These are phyloP conservation scores for Lachnellula hyalina DNA, from an alignment of 2,329 filamentous ascomycete genomes.

Conservation along the genomic window DNA sequence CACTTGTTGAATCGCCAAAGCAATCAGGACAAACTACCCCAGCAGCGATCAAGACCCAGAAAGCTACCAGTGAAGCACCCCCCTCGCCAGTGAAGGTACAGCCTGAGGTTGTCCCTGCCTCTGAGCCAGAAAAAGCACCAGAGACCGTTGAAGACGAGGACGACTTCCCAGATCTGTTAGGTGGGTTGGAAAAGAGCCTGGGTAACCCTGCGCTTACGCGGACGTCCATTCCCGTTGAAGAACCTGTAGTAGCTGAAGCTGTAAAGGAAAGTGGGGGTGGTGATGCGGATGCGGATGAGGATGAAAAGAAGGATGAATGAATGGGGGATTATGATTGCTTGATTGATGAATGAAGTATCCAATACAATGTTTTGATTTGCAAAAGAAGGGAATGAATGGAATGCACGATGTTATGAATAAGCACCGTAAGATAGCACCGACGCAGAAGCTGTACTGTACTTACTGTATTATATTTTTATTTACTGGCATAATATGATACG, in stretches of 20 bases:
- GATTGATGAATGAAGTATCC: too few species aligned
- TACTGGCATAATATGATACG: too few species aligned
- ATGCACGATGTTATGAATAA: too few species aligned
- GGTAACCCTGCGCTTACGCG: conserved; percentile 4
- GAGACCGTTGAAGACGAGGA: conserved; percentile 12
- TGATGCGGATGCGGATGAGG: too few species aligned
- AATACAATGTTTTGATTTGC: too few species aligned
- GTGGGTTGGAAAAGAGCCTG: conserved; percentile 25
- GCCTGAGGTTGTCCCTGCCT: neutral
- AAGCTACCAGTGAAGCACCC: neutral
- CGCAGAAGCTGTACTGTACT: too few species aligned
- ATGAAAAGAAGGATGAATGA: too few species aligned
- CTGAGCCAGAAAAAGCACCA: neutral
- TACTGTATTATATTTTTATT: too few species aligned
- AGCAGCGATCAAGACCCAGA: neutral
- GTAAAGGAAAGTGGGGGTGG: neutral
- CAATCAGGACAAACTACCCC: too few species aligned
- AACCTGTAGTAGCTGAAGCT: neutral
- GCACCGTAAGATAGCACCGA: too few species aligned
- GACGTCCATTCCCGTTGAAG: neutral
- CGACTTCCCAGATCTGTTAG: conserved; percentile 25
- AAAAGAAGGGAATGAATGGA: too few species aligned
- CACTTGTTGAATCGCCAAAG: neutral
- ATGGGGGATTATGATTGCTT: too few species aligned
- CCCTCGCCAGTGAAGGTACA: neutral